Conservation (phyloP, 1,139 yeast species). For the Suhomyces maxii region DNA sequence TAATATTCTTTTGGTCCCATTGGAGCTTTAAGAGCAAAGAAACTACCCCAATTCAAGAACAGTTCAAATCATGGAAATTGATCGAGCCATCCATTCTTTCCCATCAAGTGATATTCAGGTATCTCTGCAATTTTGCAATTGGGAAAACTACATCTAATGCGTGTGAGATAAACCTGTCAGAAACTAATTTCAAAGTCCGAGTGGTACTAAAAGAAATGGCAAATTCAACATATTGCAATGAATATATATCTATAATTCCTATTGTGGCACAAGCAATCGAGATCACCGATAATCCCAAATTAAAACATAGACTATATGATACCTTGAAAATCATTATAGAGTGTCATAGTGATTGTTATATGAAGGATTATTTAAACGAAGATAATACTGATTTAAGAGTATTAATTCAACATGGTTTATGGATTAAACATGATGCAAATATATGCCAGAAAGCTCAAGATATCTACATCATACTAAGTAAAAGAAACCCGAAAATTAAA, state of each 20-base stretch:
- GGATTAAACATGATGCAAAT: constrained; percentile 21
- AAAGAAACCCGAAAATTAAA: neutral
- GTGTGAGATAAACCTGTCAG: constrained; percentile 15
- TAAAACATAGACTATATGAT: constrained; percentile 28
- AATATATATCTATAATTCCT: constrained; percentile 32
- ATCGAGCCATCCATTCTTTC: constrained; percentile 27
- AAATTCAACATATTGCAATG: constrained; percentile 27
- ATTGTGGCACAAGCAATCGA: constrained; percentile 37
- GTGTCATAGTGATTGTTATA: constrained; percentile 37
- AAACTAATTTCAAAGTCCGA: constrained; percentile 27
- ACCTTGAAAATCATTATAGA: constrained; percentile 25
- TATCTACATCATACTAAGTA: constrained; percentile 14
- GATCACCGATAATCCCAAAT: constrained; percentile 17
- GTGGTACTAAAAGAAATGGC: constrained; percentile 25
- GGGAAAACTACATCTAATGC: constrained; percentile 24
- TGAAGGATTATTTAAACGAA: constrained; percentile 31
- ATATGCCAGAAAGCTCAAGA: constrained; percentile 24
- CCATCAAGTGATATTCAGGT: constrained; percentile 30
- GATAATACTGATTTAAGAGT: constrained; percentile 24
- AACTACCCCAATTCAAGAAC: constrained; percentile 10
- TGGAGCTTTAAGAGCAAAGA: constrained; percentile 24
- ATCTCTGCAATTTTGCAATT: constrained; percentile 30
- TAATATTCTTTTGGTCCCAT: constrained; percentile 40
- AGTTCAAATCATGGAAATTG: constrained; percentile 13
- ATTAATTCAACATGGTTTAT: constrained; percentile 35